Percentiles rank a stretch among this genome's conserved stretches.
phyloP scores from a whole-genome alignment of 208 protist genomes.

The Crithidia brevicula region DNA sequence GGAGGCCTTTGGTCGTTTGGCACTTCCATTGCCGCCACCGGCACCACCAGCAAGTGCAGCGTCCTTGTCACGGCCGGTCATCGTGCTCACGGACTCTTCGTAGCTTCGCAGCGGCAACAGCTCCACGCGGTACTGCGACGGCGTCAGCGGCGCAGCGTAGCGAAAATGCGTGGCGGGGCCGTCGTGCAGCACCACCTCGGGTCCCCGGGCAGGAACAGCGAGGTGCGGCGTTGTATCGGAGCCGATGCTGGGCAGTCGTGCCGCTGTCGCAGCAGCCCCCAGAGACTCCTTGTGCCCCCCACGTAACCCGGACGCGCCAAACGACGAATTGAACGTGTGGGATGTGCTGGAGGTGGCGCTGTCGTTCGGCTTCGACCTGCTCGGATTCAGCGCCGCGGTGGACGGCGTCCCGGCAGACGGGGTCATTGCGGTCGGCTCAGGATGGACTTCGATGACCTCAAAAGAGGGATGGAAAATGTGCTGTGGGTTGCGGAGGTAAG shows the following conservation, averaged over 20 bases:
- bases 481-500: conserved; percentile 66
- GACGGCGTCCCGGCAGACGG: background rate
- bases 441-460: conserved; percentile 21
- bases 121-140: conserved; percentile 39
- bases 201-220: background rate
- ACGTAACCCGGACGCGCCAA: background rate
- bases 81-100: conserved; percentile 17
- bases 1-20: conserved; percentile 6
- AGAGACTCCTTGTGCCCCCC: conserved; percentile 5
- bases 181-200: conserved; percentile 41
- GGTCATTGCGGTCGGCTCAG: background rate
- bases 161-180: conserved; percentile 41
- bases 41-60: background rate
- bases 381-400: background rate
- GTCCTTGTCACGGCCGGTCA: conserved; percentile 10
- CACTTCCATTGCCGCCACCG: background rate
- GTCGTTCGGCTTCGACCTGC: conserved; percentile 1
- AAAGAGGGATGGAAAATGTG: conserved; percentile 54
- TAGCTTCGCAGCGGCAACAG: conserved; percentile 40
- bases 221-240: background rate
- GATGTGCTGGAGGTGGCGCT: background rate
- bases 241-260: background rate
- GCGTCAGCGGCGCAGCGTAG: conserved; percentile 51
- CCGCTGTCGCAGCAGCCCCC: background rate
- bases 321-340: background rate